phyloP scores from a whole-genome alignment of 164 flowering plant genomes.

The Macadamia tetraphylla region DNA sequence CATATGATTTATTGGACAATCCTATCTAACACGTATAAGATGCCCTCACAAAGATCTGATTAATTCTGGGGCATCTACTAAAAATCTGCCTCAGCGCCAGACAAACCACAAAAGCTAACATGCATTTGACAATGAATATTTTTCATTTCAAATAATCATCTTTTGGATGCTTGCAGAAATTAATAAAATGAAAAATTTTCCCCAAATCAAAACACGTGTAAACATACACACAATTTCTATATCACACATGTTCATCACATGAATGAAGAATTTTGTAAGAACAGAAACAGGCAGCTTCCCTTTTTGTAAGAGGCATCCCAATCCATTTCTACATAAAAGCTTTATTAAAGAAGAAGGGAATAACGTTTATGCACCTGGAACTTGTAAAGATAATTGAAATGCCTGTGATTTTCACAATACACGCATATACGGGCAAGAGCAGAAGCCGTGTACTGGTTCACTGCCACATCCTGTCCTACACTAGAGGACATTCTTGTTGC shows the following conservation, averaged over 20 bases:
- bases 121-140: too few relatives aligned
- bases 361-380: constrained; percentile 55
- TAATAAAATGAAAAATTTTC: background rate
- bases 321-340: too few relatives aligned
- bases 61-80: too few relatives aligned
- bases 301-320: too few relatives aligned
- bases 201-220: background rate
- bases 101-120: too few relatives aligned
- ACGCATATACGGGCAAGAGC: constrained; percentile 80
- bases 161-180: too few relatives aligned
- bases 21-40: too few relatives aligned
- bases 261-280: background rate
- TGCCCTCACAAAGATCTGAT: too few relatives aligned
- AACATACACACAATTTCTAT: background rate
- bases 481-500: constrained; percentile 57
- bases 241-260: background rate
- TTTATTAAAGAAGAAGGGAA: constrained; percentile 1
- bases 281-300: background rate
- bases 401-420: constrained; percentile 89
- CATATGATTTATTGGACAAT: too few relatives aligned
- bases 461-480: constrained; percentile 39
- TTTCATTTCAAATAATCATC: too few relatives aligned
- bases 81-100: too few relatives aligned
- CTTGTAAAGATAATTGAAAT: constrained; percentile 88
- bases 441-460: constrained; percentile 61